Percentiles rank a stretch among this genome's conserved stretches.
Conservation (phyloP, 2,329 filamentous ascomycete species). For the Neoascochyta sp. region DNA sequence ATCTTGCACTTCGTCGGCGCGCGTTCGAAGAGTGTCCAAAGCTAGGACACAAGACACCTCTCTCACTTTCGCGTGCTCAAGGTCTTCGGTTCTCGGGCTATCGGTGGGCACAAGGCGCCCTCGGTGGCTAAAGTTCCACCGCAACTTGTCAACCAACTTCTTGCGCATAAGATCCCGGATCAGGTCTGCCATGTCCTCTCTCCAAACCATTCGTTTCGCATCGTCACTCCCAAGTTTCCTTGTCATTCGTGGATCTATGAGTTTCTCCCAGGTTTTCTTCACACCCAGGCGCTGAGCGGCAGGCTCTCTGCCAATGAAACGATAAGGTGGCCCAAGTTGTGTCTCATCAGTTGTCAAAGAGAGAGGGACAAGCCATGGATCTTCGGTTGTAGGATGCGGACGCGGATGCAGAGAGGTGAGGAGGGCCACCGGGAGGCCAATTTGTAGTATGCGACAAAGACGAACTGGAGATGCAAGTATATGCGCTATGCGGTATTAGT, state of each 20-base stretch:
- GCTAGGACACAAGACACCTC: constrained; percentile 29
- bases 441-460: constrained; percentile 50
- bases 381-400: constrained; percentile 51
- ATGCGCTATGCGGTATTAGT: constrained; percentile 47
- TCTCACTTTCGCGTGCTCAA: constrained; percentile 26
- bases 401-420: constrained; percentile 59
- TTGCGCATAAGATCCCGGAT: constrained; percentile 39
- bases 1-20: constrained; percentile 21
- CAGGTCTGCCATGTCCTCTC: constrained; percentile 47
- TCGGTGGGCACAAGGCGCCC: constrained; percentile 21
- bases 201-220: constrained; percentile 42
- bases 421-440: constrained; percentile 57
- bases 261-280: constrained; percentile 20
- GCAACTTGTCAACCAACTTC: constrained; percentile 37
- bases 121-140: constrained; percentile 26
- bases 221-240: constrained; percentile 35
- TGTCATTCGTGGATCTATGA: constrained; percentile 24
- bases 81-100: constrained; percentile 17
- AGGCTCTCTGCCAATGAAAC: constrained; percentile 17
- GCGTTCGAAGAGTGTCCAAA: constrained; percentile 22
- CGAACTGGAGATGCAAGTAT: constrained; percentile 61
- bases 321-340: constrained; percentile 22
- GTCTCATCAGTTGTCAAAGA: constrained; percentile 21
- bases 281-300: constrained; percentile 16
- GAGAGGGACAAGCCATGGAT: constrained; percentile 57